Evolutionary conservation across 495 filamentous ascomycete species (phyloP), one percentile per base, ranked within the genome.

Genomic region (Pseudevernia furfuracea): DNA sequence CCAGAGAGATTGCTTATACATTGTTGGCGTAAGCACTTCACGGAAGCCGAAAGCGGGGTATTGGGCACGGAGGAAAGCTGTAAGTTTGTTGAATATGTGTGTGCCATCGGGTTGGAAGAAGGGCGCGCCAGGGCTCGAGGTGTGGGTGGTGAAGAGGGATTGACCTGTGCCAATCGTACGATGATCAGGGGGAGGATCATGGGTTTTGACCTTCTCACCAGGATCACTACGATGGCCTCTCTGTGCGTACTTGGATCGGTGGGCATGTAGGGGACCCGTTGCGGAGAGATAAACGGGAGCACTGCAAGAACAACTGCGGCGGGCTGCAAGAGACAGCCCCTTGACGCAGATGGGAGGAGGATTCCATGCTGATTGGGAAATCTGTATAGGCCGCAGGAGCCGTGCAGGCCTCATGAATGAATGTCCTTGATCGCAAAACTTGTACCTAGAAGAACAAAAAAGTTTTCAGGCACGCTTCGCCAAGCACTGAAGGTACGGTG

Each of bases 1-100:
- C 92, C 92, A 97, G 59, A 97, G 77, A 1, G 89, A 85, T 70
- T 87, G 87, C 74, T 96, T 97, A 81, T 95, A 97, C 66, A 97
- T 95, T 37, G 87, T 95, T 4, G 92, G 92, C 4, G 92, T 96
- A 63, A 96, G 82, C 64, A 97, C 92, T 74, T 97, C 92, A 64
- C 90, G 81, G 76, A 95, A 96, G 61, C 91, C 92, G 76, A 92
- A 95, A 67, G 85, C 83, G 3, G 86, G 83, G 73, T 97, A 96
- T 67, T 96, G 92, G 49, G 86, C 84, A 55, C 92, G 88, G 63
- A 97, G 82, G 74, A 96, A 97, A 52, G 85, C 80, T 48, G 89
- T 81, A 12, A 97, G 85, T 62, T 91, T 92, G 73, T 95, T 92
- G 80, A 96, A 90, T 60, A 97, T 81, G 64, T 85, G 85, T 8